These are phyloP conservation scores for Cyathus striatus DNA, from an alignment of 768 basidiomycete genomes.

Conservation along the genomic window DNA sequence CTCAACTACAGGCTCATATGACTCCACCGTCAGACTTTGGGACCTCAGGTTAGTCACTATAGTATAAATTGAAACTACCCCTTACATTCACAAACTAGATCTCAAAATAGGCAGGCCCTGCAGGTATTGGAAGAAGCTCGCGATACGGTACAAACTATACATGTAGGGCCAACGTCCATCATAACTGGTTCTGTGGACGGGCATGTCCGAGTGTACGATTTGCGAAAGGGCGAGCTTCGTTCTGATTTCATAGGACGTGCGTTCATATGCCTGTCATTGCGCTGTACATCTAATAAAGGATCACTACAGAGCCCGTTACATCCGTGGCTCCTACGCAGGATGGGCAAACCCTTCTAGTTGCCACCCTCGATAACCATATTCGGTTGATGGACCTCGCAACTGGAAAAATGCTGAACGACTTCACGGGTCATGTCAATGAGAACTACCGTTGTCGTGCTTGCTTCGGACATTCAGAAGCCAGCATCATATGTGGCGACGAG, in stretches of 20 bases:
- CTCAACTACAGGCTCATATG: conserved; percentile 69
- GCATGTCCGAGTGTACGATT: conserved; percentile 87
- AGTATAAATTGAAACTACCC: not conserved
- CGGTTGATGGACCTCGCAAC: conserved; percentile 81
- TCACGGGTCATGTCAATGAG: conserved; percentile 68
- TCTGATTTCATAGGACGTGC: conserved; percentile 88
- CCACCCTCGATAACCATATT: conserved; percentile 79
- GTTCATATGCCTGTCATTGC: conserved; percentile 21
- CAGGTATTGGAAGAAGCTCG: conserved; percentile 86
- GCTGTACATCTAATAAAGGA: conserved; percentile 2
- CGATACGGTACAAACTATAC: conserved; percentile 79
- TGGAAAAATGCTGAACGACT: conserved; percentile 83
- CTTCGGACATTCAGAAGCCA: conserved; percentile 81
- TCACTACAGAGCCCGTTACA: conserved; percentile 72
- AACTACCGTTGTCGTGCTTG: conserved; percentile 77
- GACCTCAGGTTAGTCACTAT: conserved; percentile 65
- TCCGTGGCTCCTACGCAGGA: conserved; percentile 79
- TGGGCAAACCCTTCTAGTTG: conserved; percentile 72
- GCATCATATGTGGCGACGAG: conserved; percentile 86
- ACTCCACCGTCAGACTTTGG: conserved; percentile 89
- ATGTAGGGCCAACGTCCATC: conserved; percentile 62
- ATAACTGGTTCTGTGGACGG: conserved; percentile 89
- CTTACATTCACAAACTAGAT: conserved; percentile 29
- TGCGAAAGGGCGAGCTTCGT: conserved; percentile 87
- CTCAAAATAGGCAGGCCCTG: conserved; percentile 80